Conservation (phyloP, 176 grass and related monocot species). For the Puya raimondii region DNA sequence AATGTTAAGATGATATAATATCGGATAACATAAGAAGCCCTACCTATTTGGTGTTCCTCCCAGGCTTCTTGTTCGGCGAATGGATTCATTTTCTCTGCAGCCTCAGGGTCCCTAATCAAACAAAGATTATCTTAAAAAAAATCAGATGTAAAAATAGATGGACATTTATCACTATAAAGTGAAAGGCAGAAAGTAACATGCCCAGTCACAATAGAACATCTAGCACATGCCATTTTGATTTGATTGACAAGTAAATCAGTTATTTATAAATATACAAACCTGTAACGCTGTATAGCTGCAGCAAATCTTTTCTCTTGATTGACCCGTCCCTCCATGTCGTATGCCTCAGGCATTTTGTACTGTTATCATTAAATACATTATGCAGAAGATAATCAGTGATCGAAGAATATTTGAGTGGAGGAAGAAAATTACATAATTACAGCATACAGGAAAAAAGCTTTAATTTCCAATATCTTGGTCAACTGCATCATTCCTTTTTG, state of each 20-base stretch:
- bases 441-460: not conserved
- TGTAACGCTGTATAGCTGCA: slow-evolving; percentile 66
- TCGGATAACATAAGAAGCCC: not conserved
- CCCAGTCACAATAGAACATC: not conserved
- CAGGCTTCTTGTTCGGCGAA: slow-evolving; percentile 98
- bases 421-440: not conserved
- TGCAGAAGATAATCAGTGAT: not conserved
- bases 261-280: slow-evolving; percentile 25
- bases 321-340: slow-evolving; percentile 72
- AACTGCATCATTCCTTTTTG: not conserved
- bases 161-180: too few species aligned
- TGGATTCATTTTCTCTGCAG: slow-evolving; percentile 92
- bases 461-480: not conserved
- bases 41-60: slow-evolving; percentile 98
- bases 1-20: not conserved
- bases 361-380: slow-evolving; percentile 20
- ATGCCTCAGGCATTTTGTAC: slow-evolving; percentile 98
- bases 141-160: not conserved
- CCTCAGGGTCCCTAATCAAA: slow-evolving; percentile 56
- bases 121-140: slow-evolving; percentile 15
- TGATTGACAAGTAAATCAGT: slow-evolving; percentile 5
- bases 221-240: not conserved
- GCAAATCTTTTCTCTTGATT: slow-evolving; percentile 99
- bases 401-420: not conserved
- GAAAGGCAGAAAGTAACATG: not conserved